Evolutionary conservation across 345 rosid genomes (phyloP).

Genomic region (Viola odorata): DNA sequence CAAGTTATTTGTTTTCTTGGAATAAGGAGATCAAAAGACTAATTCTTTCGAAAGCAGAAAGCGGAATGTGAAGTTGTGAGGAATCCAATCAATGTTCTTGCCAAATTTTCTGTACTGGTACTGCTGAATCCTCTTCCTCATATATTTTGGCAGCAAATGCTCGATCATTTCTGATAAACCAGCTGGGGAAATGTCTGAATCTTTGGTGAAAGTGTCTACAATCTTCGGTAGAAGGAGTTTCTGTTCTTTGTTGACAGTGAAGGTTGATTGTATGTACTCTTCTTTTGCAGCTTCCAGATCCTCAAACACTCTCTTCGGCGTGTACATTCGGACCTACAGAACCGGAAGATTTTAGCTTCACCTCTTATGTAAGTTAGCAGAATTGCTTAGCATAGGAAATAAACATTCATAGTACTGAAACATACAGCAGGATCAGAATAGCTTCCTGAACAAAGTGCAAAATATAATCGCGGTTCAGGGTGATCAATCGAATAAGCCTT

Average conservation of each 20-base stretch:
- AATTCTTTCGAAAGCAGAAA: constrained; percentile 43
- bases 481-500: constrained; percentile 47
- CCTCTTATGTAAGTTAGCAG: background rate
- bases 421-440: constrained; percentile 80
- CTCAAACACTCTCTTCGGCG: constrained; percentile 56
- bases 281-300: constrained; percentile 75
- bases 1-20: too few species aligned
- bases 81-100: constrained; percentile 56
- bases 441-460: constrained; percentile 74
- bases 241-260: constrained; percentile 46
- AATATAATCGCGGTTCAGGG: constrained; percentile 68
- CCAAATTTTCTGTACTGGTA: constrained; percentile 33
- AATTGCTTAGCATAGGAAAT: background rate
- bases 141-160: constrained; percentile 36
- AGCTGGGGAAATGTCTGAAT: constrained; percentile 39
- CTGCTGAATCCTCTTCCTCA: constrained; percentile 34
- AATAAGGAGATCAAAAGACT: constrained; percentile 6
- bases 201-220: constrained; percentile 61
- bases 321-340: constrained; percentile 60
- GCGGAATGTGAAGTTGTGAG: constrained; percentile 65
- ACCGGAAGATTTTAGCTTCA: background rate
- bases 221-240: constrained; percentile 67
- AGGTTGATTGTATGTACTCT: constrained; percentile 60
- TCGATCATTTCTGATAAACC: constrained; percentile 45
- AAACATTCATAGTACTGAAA: background rate